Conservation (phyloP, 352 stramenopile species). For the Globisporangium nagaii region DNA sequence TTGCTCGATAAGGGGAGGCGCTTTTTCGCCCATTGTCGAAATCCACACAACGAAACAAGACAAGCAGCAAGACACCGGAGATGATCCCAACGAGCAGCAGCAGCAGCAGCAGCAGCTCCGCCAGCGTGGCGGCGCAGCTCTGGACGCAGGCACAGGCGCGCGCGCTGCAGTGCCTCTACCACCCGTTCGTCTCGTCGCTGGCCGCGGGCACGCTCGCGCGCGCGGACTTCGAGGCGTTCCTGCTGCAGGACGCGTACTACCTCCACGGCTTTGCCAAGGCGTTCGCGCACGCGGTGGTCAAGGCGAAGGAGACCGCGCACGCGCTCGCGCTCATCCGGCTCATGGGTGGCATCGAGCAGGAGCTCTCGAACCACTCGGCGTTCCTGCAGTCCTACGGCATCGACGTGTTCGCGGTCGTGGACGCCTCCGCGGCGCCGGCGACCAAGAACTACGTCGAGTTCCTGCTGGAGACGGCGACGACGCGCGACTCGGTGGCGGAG, state of each 20-base stretch:
- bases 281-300: constrained; percentile 41
- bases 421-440: constrained; percentile 20
- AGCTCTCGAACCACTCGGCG: constrained; percentile 35
- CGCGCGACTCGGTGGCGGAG: constrained; percentile 19
- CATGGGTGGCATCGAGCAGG: constrained; percentile 39
- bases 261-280: constrained; percentile 44
- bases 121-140: constrained; percentile 15
- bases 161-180: constrained; percentile 37
- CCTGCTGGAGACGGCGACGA: constrained; percentile 34
- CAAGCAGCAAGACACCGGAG: background rate
- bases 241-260: constrained; percentile 57
- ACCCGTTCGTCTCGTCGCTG: constrained; percentile 43
- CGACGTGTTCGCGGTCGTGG: constrained; percentile 25
- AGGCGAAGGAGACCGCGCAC: constrained; percentile 25
- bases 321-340: constrained; percentile 31
- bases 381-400: constrained; percentile 49
- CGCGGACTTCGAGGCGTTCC: constrained; percentile 34
- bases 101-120: background rate
- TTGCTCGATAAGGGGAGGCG: too few relatives aligned
- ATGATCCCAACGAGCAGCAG: background rate
- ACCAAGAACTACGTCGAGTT: constrained; percentile 47
- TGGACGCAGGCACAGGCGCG: constrained; percentile 26
- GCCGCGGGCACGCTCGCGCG: constrained; percentile 23
- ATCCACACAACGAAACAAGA: constrained; percentile 1
- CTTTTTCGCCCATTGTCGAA: too few relatives aligned